Conservation (phyloP, 1,284 basidiomycete species). For the Ceratobasidium theobromae region DNA sequence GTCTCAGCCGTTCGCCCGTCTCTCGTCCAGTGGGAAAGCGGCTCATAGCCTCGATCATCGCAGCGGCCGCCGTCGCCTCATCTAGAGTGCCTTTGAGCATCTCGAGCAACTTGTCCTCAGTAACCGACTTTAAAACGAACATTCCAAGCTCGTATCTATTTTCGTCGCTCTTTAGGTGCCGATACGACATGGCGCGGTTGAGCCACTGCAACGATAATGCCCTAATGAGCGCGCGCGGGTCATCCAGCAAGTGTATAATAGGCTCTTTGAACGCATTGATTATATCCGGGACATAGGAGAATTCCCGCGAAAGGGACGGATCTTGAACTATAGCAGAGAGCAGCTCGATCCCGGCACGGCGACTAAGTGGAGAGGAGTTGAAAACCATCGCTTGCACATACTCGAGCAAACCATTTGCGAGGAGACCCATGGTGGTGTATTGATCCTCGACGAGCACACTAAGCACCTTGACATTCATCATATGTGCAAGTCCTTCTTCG, state of each 20-base stretch:
- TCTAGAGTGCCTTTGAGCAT: constrained; percentile 13
- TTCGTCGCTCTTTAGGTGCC: not conserved
- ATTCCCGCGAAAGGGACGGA: constrained; percentile 2
- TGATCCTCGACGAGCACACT: constrained; percentile 1
- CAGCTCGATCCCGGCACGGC: constrained; percentile 22
- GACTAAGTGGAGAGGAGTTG: constrained; percentile 12
- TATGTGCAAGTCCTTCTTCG: constrained; percentile 8
- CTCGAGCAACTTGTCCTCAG: constrained; percentile 1
- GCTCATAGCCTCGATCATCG: not conserved
- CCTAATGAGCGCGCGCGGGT: constrained; percentile 5
- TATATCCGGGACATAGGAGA: constrained; percentile 2
- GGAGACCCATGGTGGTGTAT: constrained; percentile 2
- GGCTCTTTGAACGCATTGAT: not conserved
- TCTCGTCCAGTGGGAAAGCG: not conserved
- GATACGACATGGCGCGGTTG: not conserved
- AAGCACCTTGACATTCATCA: constrained; percentile 22
- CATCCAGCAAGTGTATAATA: not conserved
- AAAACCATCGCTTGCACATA: constrained; percentile 2
- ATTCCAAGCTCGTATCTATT: not conserved
- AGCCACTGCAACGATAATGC: constrained; percentile 17
- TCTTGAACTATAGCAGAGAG: not conserved
- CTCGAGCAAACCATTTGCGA: not conserved
- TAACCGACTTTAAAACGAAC: constrained; percentile 4
- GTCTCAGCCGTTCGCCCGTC: not conserved
- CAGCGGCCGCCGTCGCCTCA: constrained; percentile 14